Conservation (phyloP, 2,329 filamentous ascomycete genomes). For the Alternaria sp. region DNA sequence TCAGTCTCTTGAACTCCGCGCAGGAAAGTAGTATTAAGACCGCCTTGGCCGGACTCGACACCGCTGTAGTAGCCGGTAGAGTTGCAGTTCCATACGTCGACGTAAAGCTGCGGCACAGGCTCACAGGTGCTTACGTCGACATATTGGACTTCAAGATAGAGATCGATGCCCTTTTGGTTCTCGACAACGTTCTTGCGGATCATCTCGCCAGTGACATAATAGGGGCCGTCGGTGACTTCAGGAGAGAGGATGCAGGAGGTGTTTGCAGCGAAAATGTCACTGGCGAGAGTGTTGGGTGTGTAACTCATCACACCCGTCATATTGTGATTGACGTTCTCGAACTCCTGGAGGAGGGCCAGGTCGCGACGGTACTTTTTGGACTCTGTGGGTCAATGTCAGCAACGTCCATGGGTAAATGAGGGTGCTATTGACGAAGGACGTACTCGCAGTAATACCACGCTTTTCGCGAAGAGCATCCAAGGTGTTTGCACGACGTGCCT, state of each 20-base stretch:
- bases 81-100: background rate
- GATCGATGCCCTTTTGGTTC: background rate
- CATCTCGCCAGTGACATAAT: background rate
- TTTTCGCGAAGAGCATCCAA: slow-evolving; percentile 32
- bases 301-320: slow-evolving; percentile 23
- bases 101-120: background rate
- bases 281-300: slow-evolving; percentile 20
- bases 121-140: background rate
- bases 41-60: background rate
- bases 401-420: no score
- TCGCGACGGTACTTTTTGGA: slow-evolving; percentile 39
- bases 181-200: background rate
- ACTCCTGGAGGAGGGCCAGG: slow-evolving; percentile 41
- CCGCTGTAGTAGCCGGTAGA: background rate
- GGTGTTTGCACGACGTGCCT: slow-evolving; percentile 30
- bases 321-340: slow-evolving; percentile 43
- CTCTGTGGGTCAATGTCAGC: background rate
- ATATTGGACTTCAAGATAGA: background rate
- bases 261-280: slow-evolving; percentile 33
- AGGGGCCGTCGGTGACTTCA: slow-evolving; percentile 28
- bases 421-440: background rate
- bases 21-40: background rate
- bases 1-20: background rate
- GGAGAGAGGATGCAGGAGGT: slow-evolving; percentile 37
- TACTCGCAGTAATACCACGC: slow-evolving; percentile 35